phyloP scores from a whole-genome alignment of 805 yeast genomes.

The Cephaloascus albidus region DNA sequence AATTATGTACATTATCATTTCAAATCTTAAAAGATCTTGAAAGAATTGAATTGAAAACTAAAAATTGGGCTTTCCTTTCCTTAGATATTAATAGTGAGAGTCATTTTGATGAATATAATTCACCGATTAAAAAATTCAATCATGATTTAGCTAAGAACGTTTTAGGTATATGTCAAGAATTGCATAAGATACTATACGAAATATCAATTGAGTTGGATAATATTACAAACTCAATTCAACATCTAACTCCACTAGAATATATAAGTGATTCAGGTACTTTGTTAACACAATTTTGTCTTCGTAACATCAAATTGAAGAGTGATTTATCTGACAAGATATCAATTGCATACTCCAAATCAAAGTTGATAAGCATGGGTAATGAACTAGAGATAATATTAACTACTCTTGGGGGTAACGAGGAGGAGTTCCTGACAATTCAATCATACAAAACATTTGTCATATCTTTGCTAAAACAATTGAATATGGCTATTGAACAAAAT shows the following conservation, averaged over 20 bases:
- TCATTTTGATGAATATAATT: conserved; percentile 17
- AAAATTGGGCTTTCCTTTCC: conserved; percentile 48
- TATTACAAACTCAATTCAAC: conserved; percentile 31
- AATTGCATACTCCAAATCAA: conserved; percentile 56
- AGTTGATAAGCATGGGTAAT: conserved; percentile 53
- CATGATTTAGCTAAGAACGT: conserved; percentile 46
- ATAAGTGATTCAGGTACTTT: conserved; percentile 46
- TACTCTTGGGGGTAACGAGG: conserved; percentile 9
- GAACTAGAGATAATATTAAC: conserved; percentile 43
- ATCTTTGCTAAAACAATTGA: conserved; percentile 47
- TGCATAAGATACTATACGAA: conserved; percentile 29
- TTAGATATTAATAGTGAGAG: conserved; percentile 36
- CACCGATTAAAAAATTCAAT: conserved; percentile 25
- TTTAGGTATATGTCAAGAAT: conserved; percentile 36
- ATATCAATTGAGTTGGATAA: conserved; percentile 37
- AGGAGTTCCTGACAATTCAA: conserved; percentile 9
- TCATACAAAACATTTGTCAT: conserved; percentile 54
- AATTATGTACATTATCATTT: conserved; percentile 37
- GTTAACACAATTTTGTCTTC: conserved; percentile 31
- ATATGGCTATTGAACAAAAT: conserved; percentile 39
- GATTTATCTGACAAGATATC: conserved; percentile 42
- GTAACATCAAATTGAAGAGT: conserved; percentile 40
- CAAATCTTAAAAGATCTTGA: conserved; percentile 41
- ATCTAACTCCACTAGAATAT: conserved; percentile 33
- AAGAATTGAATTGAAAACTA: conserved; percentile 32